Percentiles rank a stretch among this genome's conserved stretches.
These are phyloP conservation scores for Xanthoconium stramineum DNA, from an alignment of 768 basidiomycete genomes.

Conservation along the genomic window DNA sequence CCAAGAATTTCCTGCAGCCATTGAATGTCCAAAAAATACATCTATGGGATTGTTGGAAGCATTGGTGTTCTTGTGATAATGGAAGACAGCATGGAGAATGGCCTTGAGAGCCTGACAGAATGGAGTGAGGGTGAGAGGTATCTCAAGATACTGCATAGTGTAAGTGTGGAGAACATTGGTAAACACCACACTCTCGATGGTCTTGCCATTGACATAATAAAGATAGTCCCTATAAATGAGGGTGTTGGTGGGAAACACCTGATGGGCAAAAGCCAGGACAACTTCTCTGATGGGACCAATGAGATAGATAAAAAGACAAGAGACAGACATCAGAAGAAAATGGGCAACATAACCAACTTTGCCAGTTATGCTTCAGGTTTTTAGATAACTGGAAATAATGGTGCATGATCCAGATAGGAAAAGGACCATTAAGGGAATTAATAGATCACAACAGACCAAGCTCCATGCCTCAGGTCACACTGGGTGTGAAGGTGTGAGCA, in stretches of 20 bases:
- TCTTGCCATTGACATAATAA: background rate
- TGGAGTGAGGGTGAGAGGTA: background rate
- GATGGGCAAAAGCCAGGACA: background rate
- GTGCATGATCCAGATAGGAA: background rate
- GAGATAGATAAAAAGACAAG: slow-evolving; percentile 2
- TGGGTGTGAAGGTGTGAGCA: background rate
- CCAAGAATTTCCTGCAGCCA: background rate
- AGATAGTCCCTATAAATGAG: background rate
- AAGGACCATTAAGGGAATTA: background rate
- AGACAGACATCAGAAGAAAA: background rate
- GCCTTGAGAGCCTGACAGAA: background rate
- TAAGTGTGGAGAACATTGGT: background rate
- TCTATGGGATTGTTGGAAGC: background rate
- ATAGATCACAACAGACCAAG: background rate
- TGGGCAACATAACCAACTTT: background rate
- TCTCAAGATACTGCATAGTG: background rate
- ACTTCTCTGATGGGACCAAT: background rate
- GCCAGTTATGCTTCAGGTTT: background rate
- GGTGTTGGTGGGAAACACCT: background rate
- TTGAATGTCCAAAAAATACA: background rate
- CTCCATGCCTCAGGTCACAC: background rate
- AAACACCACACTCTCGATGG: background rate
- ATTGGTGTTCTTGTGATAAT: background rate
- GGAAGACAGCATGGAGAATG: background rate
- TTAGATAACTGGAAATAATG: background rate